Conservation (phyloP, 2,329 filamentous ascomycete species). For the Ophiocordyceps australis region DNA sequence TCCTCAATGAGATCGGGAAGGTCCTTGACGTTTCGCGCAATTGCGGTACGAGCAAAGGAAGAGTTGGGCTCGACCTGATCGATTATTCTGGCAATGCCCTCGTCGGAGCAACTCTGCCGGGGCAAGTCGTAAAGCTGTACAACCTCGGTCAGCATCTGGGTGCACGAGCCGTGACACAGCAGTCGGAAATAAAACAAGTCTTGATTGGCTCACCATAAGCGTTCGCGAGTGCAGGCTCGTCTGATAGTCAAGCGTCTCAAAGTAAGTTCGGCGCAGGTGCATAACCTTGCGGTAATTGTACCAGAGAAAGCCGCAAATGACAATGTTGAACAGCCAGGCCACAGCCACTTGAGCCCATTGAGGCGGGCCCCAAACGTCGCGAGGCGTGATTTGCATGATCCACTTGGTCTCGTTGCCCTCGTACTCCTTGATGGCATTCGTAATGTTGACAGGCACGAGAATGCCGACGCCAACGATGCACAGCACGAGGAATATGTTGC, state of each 20-base stretch:
- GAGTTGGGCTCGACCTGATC: conserved; percentile 65
- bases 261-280: conserved; percentile 56
- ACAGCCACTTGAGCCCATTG: conserved; percentile 43
- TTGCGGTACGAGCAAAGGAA: conserved; percentile 60
- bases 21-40: conserved; percentile 84
- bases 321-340: conserved; percentile 50
- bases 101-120: conserved; percentile 57
- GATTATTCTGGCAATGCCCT: conserved; percentile 71
- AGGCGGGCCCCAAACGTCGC: conserved; percentile 28
- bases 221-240: conserved; percentile 64
- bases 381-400: conserved; percentile 43
- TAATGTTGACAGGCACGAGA: conserved; percentile 64
- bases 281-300: conserved; percentile 68
- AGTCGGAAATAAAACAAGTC: too few species aligned
- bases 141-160: too few species aligned
- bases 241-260: conserved; percentile 76
- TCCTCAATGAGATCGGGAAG: conserved; percentile 71
- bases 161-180: too few species aligned
- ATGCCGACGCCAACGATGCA: conserved; percentile 57
- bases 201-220: conserved; percentile 43
- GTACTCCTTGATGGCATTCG: conserved; percentile 15
- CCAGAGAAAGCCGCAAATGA: conserved; percentile 72
- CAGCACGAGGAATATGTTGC: conserved; percentile 69
- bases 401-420: conserved; percentile 12
- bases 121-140: conserved; percentile 78